A percentile compares a stretch with the other conserved stretches of the same genome.
phyloP scores from a whole-genome alignment of 345 rosid species.

The Microcos paniculata region DNA sequence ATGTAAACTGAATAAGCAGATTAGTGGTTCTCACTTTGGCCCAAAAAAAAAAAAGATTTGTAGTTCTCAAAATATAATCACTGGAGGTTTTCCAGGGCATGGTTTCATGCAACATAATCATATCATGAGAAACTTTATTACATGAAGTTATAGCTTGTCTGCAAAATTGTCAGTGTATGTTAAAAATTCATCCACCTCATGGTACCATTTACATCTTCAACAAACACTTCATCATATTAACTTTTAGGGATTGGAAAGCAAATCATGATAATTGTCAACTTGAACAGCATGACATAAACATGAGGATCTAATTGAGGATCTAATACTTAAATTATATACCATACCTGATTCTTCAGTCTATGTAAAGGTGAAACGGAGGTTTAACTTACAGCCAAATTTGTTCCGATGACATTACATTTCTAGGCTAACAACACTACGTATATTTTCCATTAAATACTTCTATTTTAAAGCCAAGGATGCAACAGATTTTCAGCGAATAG shows the following conservation, averaged over 20 bases:
- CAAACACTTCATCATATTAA: background rate
- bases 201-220: background rate
- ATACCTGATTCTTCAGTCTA: background rate
- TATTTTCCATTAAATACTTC: background rate
- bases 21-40: background rate
- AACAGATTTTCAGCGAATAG: background rate
- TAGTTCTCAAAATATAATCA: conserved; percentile 1
- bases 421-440: background rate
- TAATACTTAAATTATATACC: background rate
- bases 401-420: background rate
- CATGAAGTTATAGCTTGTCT: background rate
- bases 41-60: no score
- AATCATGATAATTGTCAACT: conserved; percentile 6
- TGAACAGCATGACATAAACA: background rate
- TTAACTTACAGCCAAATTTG: background rate
- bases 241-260: background rate
- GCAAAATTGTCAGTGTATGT: background rate
- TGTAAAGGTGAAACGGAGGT: background rate
- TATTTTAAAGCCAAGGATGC: background rate
- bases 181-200: background rate
- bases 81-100: background rate
- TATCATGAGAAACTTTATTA: background rate
- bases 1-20: conserved; percentile 7
- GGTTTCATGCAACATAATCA: background rate
- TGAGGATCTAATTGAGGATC: no score